These are phyloP conservation scores for Epichloe coenophiala DNA, from an alignment of 2,329 filamentous ascomycete genomes.

Conservation along the genomic window DNA sequence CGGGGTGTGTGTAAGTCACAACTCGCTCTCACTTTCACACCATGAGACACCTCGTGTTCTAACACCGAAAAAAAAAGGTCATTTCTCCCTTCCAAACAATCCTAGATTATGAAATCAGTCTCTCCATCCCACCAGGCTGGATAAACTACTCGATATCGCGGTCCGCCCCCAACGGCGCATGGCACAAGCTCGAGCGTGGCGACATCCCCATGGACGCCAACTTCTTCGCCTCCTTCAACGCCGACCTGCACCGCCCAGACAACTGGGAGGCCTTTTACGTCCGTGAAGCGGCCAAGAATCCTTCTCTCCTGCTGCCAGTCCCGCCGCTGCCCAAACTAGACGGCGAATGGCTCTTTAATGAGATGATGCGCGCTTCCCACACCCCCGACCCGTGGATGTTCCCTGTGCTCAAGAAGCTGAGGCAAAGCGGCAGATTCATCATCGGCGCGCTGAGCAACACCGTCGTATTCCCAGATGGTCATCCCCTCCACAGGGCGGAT, in stretches of 20 bases:
- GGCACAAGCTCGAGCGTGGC: constrained; percentile 80
- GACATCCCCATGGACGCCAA: constrained; percentile 58
- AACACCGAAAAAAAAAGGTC: constrained; percentile 41
- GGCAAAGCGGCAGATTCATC: constrained; percentile 49
- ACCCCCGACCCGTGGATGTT: constrained; percentile 76
- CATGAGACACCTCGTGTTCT: neutral
- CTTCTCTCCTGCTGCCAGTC: constrained; percentile 23
- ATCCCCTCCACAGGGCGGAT: constrained; percentile 46
- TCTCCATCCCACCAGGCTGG: constrained; percentile 74
- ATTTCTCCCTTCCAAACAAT: constrained; percentile 87
- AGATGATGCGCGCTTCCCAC: constrained; percentile 71
- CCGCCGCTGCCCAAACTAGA: constrained; percentile 63
- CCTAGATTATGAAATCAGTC: constrained; percentile 68
- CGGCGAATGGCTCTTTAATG: constrained; percentile 68
- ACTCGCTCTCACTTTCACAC: neutral
- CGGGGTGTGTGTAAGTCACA: constrained; percentile 74
- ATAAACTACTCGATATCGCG: constrained; percentile 81
- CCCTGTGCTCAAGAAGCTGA: constrained; percentile 61
- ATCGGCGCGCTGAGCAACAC: constrained; percentile 85
- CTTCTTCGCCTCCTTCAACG: constrained; percentile 66
- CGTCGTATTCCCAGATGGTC: constrained; percentile 65
- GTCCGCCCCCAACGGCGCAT: constrained; percentile 64
- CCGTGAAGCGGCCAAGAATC: constrained; percentile 27
- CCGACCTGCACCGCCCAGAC: constrained; percentile 51
- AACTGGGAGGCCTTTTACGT: constrained; percentile 58